These are phyloP conservation scores for Nicotiana otophora DNA, from an alignment of 257 asterid species.

Conservation along the genomic window DNA sequence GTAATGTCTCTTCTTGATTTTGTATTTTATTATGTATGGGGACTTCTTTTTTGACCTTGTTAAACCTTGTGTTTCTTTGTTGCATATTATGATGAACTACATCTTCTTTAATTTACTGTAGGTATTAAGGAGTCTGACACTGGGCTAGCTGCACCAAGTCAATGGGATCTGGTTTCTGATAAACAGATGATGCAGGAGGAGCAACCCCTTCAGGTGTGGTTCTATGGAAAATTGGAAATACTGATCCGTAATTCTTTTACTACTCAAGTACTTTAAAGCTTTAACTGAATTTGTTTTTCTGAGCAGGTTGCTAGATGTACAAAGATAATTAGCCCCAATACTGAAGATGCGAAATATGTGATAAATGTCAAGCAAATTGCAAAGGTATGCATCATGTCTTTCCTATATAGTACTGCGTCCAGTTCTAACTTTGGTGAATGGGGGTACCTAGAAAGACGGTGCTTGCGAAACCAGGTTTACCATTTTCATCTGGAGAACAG, in stretches of 20 bases:
- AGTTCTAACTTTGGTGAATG: background rate
- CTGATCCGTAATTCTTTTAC: background rate
- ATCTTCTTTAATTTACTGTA: conserved; percentile 17
- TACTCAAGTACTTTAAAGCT: background rate
- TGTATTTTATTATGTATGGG: background rate
- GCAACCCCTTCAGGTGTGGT: conserved; percentile 78
- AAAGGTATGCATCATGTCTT: conserved; percentile 27
- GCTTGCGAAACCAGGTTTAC: background rate
- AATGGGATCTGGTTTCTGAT: conserved; percentile 98
- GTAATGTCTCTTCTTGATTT: conserved; percentile 5
- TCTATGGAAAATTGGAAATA: background rate
- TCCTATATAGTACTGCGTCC: background rate
- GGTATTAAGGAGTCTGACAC: conserved; percentile 96
- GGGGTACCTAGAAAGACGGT: background rate
- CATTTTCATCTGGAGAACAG: background rate
- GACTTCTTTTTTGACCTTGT: background rate
- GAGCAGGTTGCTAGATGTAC: conserved; percentile 88
- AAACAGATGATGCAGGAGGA: conserved; percentile 99
- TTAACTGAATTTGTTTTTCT: conserved; percentile 5
- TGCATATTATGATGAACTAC: background rate
- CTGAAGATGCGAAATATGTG: conserved; percentile 71
- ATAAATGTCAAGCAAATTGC: conserved; percentile 78
- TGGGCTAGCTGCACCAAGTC: conserved; percentile 98
- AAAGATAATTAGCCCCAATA: conserved; percentile 81
- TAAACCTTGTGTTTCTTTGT: background rate